Base-by-base conservation (phyloP, 1,139 yeast genomes). In the Hemisphaericaspora xylanilytica region DNA sequence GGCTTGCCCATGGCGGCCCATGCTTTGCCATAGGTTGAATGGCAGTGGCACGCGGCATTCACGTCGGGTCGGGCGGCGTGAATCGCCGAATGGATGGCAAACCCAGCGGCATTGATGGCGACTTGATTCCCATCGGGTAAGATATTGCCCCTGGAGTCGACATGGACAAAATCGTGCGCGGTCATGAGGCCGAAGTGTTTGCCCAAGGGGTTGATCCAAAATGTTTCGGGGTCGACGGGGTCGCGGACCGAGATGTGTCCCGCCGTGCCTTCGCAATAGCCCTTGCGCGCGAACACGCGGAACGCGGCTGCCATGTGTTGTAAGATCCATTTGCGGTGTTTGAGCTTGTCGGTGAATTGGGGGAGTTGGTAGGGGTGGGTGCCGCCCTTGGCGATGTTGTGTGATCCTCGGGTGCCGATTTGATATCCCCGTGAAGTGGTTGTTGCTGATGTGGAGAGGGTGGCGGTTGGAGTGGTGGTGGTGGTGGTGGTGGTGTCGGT, bases 221-320 rank as follows among this genome's bases (percentile, higher is more conserved):
- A 83, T 4, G 86, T 80, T 25, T 67, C 57, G 12, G 82, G 81
- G 46, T 80, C 75, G 27, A 83, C 78, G 3, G 95, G 94, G 52
- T 85, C 95, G 47, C 90, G 73, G 11, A 85, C 73, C 3, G 90
- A 81, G 38, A 85, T 84, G 55, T 85, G 95, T 24, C 95, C 95
- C 0, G 95, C 88, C 15, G 79, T 59, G 9, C 95, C 95, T 58
- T 83, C 87, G n/a, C 80, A 70, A 58, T 67, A 85, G 10, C 86
- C 87, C 48, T 75, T 77, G 49, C 92, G 73, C 6, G 86, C 86
- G 59, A 85, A 84, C 2, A 82, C 78, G 43, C 95, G 71, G 63
- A 85, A 86, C 0, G 90, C 90, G 13, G 81, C 90, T 2, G 95
- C 95, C 81, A 83, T 76, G 52, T 85, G 94, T 56, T 85, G 78